Percentiles rank a stretch among this genome's conserved stretches.
These are phyloP conservation scores for Aspergillus costaricaensis DNA, from an alignment of 2,329 filamentous ascomycete genomes.

Conservation along the genomic window DNA sequence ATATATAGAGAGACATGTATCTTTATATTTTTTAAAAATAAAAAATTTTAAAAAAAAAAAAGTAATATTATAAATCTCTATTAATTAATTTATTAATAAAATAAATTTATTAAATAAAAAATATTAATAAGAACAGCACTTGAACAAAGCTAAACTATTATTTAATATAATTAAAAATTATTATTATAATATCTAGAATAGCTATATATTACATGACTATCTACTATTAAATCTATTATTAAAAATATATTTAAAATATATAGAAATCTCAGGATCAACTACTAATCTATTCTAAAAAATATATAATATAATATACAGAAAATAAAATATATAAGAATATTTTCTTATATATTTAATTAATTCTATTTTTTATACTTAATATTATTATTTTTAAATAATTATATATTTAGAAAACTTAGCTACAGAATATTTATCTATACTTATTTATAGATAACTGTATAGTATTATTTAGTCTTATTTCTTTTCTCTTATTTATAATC, in stretches of 20 bases:
- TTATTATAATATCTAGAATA: rapidly evolving
- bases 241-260: background rate
- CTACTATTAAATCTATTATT: background rate
- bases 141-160: background rate
- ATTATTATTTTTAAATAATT: too few species aligned
- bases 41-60: too few species aligned
- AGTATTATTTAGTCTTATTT: too few species aligned
- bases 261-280: background rate
- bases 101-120: background rate
- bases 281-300: background rate
- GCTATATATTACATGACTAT: background rate
- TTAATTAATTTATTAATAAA: background rate
- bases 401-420: too few species aligned
- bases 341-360: too few species aligned
- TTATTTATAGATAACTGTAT: too few species aligned
- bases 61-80: background rate
- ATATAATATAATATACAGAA: background rate
- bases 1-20: too few species aligned
- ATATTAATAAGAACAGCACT: background rate
- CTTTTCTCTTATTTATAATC: too few species aligned
- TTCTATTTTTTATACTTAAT: too few species aligned
- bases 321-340: background rate
- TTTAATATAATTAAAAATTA: background rate
- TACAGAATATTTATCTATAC: too few species aligned
- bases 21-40: too few species aligned